Base-by-base conservation (phyloP, 306 rosid species). In the Psophocarpus tetragonolobus region DNA sequence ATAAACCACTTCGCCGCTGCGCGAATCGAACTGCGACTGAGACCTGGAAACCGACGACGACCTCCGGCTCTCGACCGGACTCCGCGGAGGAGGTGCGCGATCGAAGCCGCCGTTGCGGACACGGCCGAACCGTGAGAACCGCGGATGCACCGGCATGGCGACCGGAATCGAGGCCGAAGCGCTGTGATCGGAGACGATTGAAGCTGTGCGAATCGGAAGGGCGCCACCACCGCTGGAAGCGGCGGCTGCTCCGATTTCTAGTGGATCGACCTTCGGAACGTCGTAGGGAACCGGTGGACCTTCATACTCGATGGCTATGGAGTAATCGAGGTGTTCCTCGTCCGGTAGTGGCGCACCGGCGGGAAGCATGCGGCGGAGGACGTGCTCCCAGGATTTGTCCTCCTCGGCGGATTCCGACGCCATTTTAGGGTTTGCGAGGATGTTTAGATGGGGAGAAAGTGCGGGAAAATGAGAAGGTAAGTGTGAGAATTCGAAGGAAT, bases 271-370 rank as follows among this genome's bases (percentile, higher is more conserved):
- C 51, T 21, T 81, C 0, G 98, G 98, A 17, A 91, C 87, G 2
- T 93, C 94, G 69, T 91, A 87, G 7, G 82, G 51, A 45, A 93
- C 82, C 1, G 91, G 97, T 48, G 98, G 93, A 3, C 98, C 98
- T 14, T 35, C 88, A 61, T 93, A 93, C 58, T 91, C 96, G 24
- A 89, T 75, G 4, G 97, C 97, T 67, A 93, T 93, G 33, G 98
- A 93, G 84, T 86, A 91, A 38, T 93, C 97, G 30, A 93, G 97
- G 7, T 93, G 96, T 0, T 91, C 96, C 64, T 87, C 93, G 81
- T 93, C 98, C 0, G 98, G 98, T 10, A 93, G 54, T 14, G 96
- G 94, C 0, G 94, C 94, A 17, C 97, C 97, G 23, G 62, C 84
- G 5, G 97, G 97, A 0, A 93, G 87, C 97, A 93, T 91, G 80